Conservation (phyloP, 2,329 filamentous ascomycete genomes). For the Magnaporthiopsis incrustans region DNA sequence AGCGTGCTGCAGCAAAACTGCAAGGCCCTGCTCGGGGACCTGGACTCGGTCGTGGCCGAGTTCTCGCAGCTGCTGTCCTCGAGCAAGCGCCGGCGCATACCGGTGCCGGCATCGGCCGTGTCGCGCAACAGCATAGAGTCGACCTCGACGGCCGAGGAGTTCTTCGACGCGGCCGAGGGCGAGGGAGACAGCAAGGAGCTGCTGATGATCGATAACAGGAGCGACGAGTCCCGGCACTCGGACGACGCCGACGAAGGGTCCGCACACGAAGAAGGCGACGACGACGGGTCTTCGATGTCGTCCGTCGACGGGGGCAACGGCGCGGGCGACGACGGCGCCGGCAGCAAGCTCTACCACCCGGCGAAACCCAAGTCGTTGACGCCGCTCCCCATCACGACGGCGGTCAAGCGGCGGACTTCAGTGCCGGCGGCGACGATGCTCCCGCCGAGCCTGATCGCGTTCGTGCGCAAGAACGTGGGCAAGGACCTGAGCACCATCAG, state of each 20-base stretch:
- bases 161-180: slow-evolving; percentile 84
- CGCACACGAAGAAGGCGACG: slow-evolving; percentile 46
- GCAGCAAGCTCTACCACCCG: slow-evolving; percentile 53
- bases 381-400: slow-evolving; percentile 65
- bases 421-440: slow-evolving; percentile 67
- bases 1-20: slow-evolving; percentile 67
- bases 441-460: slow-evolving; percentile 87
- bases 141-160: slow-evolving; percentile 70
- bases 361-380: slow-evolving; percentile 64
- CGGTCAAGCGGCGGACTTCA: slow-evolving; percentile 58
- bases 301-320: slow-evolving; percentile 50
- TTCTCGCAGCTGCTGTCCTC: slow-evolving; percentile 71
- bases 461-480: slow-evolving; percentile 93
- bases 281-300: slow-evolving; percentile 55
- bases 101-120: slow-evolving; percentile 34
- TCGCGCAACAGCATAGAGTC: slow-evolving; percentile 70
- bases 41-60: slow-evolving; percentile 76
- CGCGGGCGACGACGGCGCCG: slow-evolving; percentile 52
- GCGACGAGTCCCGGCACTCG: slow-evolving; percentile 42
- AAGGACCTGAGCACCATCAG: slow-evolving; percentile 95
- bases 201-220: slow-evolving; percentile 64
- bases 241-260: slow-evolving; percentile 13
- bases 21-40: slow-evolving; percentile 70
- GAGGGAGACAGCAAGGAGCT: slow-evolving; percentile 57
- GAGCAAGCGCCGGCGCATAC: slow-evolving; percentile 68